Evolutionary conservation across 257 asterid genomes (phyloP), one percentile per base, ranked within the genome.

Genomic region (Linaria vulgaris): DNA sequence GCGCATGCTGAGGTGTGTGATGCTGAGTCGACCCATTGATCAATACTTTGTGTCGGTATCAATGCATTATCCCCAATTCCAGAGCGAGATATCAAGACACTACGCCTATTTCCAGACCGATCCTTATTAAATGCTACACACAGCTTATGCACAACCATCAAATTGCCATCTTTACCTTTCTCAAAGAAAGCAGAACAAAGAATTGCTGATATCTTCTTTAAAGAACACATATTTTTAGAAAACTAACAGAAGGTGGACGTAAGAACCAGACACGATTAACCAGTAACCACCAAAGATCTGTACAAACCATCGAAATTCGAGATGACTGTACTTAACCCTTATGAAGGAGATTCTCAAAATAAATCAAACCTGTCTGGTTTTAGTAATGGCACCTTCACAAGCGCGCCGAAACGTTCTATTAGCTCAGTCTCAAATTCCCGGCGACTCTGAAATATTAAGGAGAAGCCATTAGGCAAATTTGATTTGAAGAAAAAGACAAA

Each of bases 381-480:
- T 74, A 92, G 82, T 68, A 92, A 70, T 76, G 99, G 99, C 78
- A 92, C 85, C 85, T 82, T 92, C 79, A 87, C 97, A 73, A 89
- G 73, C 6, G 95, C 79, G 74, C 99, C 97, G 69, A 92, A 89
- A 19, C 97, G 95, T 68, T 87, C 96, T 69, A 86, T 76, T 23
- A 92, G 86, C 72, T 87, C 96, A 21, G 85, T 59, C 67, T 89
- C 97, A 41, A 92, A 92, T 70, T 87, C 97, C 68, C 70, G 72
- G 68, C 88, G 99, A 62, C 77, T 79, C 99, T 92, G 95, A 19
- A 70, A 61, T 24, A 63, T 56, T 63, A 58, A 20, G 44, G 56
- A 63, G 63, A 80, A 70, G 68, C 20, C 56, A 70, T 56, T 47
- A 61, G 46, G 58, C 66, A 58, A 11, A 58, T 34, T 23, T 50